Percentiles rank a stretch among this genome's conserved stretches.
phyloP scores from a whole-genome alignment of 805 yeast species.

The Wickerhamomyces silvicola region DNA sequence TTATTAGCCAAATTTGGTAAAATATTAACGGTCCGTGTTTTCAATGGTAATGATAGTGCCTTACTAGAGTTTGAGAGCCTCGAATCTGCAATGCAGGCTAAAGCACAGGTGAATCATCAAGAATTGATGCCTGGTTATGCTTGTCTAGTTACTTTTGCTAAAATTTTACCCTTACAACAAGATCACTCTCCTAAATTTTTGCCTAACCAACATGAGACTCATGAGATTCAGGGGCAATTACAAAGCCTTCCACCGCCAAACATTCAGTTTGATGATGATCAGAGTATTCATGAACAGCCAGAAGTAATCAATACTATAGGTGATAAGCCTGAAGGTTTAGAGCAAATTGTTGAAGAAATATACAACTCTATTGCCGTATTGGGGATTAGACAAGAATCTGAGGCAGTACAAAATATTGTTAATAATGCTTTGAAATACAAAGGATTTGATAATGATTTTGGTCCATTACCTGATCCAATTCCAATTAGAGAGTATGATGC shows the following conservation, averaged over 20 bases:
- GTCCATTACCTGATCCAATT: slow-evolving; percentile 72
- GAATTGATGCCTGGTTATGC: slow-evolving; percentile 77
- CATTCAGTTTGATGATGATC: slow-evolving; percentile 6
- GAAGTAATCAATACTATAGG: slow-evolving; percentile 9
- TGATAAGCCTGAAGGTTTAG: slow-evolving; percentile 17
- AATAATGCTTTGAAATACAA: slow-evolving; percentile 36
- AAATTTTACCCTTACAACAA: slow-evolving; percentile 38
- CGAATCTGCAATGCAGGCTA: slow-evolving; percentile 75
- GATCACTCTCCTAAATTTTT: background rate
- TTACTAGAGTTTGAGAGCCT: slow-evolving; percentile 67
- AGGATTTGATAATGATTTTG: slow-evolving; percentile 49
- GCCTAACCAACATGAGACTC: slow-evolving; percentile 7
- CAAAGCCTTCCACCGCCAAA: slow-evolving; percentile 9
- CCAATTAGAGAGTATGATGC: slow-evolving; percentile 74
- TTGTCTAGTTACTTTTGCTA: slow-evolving; percentile 80
- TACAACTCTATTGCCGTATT: slow-evolving; percentile 24
- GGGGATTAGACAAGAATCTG: slow-evolving; percentile 25
- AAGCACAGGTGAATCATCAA: slow-evolving; percentile 70
- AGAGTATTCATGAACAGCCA: slow-evolving; percentile 1
- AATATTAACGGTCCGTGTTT: slow-evolving; percentile 52
- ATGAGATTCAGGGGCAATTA: slow-evolving; percentile 11
- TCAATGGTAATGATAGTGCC: slow-evolving; percentile 44
- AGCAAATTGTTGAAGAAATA: slow-evolving; percentile 23
- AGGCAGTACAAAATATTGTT: slow-evolving; percentile 38
- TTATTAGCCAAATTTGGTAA: slow-evolving; percentile 58